A percentile compares a stretch with the other conserved stretches of the same genome.
phyloP scores from a whole-genome alignment of 2,329 filamentous ascomycete species.

The Phymatotrichopsis omnivora region DNA sequence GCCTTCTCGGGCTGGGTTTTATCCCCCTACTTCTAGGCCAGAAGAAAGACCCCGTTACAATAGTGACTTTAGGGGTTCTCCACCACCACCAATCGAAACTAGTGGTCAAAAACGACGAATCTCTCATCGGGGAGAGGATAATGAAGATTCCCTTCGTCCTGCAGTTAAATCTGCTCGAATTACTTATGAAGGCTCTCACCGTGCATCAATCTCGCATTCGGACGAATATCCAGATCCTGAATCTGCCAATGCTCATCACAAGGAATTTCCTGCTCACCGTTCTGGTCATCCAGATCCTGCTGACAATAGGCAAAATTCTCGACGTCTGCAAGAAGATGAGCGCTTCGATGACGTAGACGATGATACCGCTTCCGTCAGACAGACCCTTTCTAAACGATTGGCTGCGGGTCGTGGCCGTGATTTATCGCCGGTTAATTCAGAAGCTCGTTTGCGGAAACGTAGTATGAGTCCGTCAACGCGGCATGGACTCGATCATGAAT shows the following conservation, averaged over 20 bases:
- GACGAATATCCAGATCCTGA: conserved; percentile 24
- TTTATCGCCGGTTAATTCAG: conserved; percentile 18
- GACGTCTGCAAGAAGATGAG: conserved; percentile 19
- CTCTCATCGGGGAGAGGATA: conserved; percentile 25
- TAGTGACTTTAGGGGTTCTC: conserved; percentile 17
- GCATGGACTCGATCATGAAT: conserved; percentile 19
- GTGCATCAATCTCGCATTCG: conserved; percentile 9
- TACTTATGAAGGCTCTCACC: conserved; percentile 23
- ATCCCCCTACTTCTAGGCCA: conserved; percentile 17
- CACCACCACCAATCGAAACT: conserved; percentile 18
- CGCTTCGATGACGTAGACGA: conserved; percentile 24
- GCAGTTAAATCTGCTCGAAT: conserved; percentile 25
- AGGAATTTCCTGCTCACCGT: conserved; percentile 15
- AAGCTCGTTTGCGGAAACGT: conserved; percentile 20
- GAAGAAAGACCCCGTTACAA: conserved; percentile 22
- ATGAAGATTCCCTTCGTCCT: conserved; percentile 21
- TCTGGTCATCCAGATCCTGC: conserved; percentile 21
- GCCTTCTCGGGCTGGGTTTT: conserved; percentile 22
- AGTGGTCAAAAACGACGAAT: conserved; percentile 25
- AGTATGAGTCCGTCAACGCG: conserved; percentile 16
- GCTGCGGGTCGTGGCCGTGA: conserved; percentile 23
- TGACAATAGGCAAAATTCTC: conserved; percentile 23
- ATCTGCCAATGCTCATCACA: conserved; percentile 18
- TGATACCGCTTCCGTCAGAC: conserved; percentile 22
- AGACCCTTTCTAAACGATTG: conserved; percentile 24